Percentiles rank a stretch among this genome's conserved stretches.
Conservation (phyloP, 805 yeast genomes). For the Candida takata region DNA sequence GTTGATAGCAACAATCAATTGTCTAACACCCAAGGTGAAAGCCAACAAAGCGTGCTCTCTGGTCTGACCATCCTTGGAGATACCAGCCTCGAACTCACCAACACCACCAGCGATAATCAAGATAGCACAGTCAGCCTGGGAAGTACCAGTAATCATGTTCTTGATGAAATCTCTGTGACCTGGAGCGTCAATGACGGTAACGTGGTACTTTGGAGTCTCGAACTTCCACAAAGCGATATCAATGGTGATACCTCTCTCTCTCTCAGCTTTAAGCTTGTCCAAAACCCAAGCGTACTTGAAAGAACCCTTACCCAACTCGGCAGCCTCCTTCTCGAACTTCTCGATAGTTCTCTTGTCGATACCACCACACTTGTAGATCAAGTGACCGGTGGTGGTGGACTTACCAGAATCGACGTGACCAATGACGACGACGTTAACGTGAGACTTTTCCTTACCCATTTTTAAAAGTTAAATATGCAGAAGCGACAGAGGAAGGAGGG, state of each 20-base stretch:
- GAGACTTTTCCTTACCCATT: constrained; percentile 91
- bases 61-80: constrained; percentile 93
- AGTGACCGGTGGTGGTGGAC: constrained; percentile 99
- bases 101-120: constrained; percentile 88
- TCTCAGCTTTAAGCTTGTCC: constrained; percentile 93
- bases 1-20: constrained; percentile 87
- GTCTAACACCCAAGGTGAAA: constrained; percentile 83
- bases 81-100: constrained; percentile 96
- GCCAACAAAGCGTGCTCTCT: constrained; percentile 92
- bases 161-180: constrained; percentile 96
- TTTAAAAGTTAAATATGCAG: constrained; percentile 15
- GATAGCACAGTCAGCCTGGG: constrained; percentile 92
- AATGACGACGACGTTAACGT: constrained; percentile 99
- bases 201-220: constrained; percentile 92
- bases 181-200: constrained; percentile 91
- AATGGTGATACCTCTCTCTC: constrained; percentile 96
- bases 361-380: constrained; percentile 99
- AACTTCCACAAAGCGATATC: constrained; percentile 93
- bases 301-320: constrained; percentile 96
- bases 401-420: constrained; percentile 99
- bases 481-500: no score
- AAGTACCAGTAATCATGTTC: constrained; percentile 94
- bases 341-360: constrained; percentile 97
- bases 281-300: constrained; percentile 98
- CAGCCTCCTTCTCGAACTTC: constrained; percentile 98